Evolutionary conservation across 78 protist species (phyloP).

Genomic region (Polysphondylium violaceum): DNA sequence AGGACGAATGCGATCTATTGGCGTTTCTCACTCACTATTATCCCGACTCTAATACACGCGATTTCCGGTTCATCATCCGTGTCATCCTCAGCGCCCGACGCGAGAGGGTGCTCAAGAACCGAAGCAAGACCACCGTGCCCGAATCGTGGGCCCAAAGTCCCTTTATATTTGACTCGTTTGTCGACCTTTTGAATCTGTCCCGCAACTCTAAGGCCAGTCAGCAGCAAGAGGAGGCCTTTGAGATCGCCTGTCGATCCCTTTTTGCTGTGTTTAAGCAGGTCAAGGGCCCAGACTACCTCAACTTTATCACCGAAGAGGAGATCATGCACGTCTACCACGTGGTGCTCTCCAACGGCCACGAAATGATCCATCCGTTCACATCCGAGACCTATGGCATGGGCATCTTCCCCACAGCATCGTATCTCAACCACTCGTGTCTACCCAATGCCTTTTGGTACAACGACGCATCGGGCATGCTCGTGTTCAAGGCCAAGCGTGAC

Average conservation of each 20-base stretch:
- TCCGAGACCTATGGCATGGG: conserved; percentile 12
- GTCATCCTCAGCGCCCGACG: neutral
- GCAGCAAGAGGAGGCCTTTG: conserved; percentile 45
- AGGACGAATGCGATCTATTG: conserved; percentile 50
- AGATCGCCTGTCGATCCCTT: neutral
- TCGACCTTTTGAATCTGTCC: neutral
- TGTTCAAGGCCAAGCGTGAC: neutral
- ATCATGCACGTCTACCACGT: conserved; percentile 34
- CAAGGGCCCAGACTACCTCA: neutral
- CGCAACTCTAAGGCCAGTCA: neutral
- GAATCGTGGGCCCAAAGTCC: neutral
- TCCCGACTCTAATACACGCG: conserved; percentile 24
- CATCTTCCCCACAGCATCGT: conserved; percentile 63
- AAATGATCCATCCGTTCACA: conserved; percentile 34
- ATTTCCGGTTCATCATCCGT: conserved; percentile 56
- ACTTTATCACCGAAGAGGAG: neutral
- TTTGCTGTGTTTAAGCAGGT: neutral
- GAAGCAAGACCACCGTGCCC: neutral
- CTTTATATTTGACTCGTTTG: conserved; percentile 6
- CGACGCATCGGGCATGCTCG: conserved; percentile 54
- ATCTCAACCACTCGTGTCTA: conserved; percentile 57
- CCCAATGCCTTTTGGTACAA: conserved; percentile 61
- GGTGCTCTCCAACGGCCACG: conserved; percentile 57
- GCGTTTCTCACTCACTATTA: conserved; percentile 7
- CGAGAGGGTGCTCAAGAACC: neutral